Conservation (phyloP, 805 yeast genomes). For the Kurtzmaniella cleridarum region DNA sequence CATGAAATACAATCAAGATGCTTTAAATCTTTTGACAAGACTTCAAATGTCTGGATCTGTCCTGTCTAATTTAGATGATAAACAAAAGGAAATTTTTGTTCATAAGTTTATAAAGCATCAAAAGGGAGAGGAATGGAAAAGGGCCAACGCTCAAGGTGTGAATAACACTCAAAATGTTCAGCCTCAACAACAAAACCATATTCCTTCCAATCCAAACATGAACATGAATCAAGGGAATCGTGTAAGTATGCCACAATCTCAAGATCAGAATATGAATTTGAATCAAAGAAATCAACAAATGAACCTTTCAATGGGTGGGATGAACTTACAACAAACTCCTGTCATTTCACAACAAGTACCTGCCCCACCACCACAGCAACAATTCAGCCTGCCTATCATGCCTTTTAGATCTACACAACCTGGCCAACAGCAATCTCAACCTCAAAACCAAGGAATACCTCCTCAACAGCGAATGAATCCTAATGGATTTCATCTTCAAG, state of each 20-base stretch:
- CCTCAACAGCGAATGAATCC: slow-evolving; percentile 1
- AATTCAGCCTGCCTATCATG: not conserved
- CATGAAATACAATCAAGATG: slow-evolving; percentile 33
- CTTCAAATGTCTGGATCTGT: slow-evolving; percentile 33
- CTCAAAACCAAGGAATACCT: slow-evolving; percentile 8
- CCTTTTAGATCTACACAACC: slow-evolving; percentile 1
- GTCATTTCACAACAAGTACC: slow-evolving; percentile 7
- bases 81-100: slow-evolving; percentile 34
- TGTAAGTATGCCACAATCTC: slow-evolving; percentile 8
- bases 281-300: slow-evolving; percentile 7
- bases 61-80: slow-evolving; percentile 28
- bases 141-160: slow-evolving; percentile 19
- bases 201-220: slow-evolving; percentile 7
- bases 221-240: slow-evolving; percentile 10
- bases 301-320: no score
- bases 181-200: slow-evolving; percentile 5
- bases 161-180: not conserved
- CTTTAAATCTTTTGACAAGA: slow-evolving; percentile 30
- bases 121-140: slow-evolving; percentile 25
- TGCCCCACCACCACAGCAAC: slow-evolving; percentile 7
- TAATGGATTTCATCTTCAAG: slow-evolving; percentile 1
- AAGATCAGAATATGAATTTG: slow-evolving; percentile 6
- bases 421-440: slow-evolving; percentile 9
- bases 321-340: slow-evolving; percentile 2
- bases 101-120: slow-evolving; percentile 36